Evolutionary conservation across 1,284 basidiomycete genomes (phyloP), one percentile per base, ranked within the genome.

Genomic region (Ustilago loliicola): DNA sequence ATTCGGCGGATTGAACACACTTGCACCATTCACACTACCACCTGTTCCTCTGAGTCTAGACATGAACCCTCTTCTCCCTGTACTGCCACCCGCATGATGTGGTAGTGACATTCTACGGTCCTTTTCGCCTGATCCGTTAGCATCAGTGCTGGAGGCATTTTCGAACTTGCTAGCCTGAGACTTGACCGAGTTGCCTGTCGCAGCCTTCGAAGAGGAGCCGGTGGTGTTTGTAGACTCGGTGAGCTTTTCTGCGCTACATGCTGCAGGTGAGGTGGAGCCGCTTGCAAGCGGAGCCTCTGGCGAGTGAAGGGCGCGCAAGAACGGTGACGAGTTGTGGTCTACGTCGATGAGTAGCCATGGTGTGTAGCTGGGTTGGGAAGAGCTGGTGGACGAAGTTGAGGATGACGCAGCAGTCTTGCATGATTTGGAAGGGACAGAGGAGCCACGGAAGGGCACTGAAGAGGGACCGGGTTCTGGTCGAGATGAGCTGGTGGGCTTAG

Each of bases 341-440:
- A 60, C 63, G 32, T 77, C 75, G 23, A 77, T 29, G 15, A 77
- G 56, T 9, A 77, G 66, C 75, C 75, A 77, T 32, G 69, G 60
- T 13, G 70, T 63, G 34, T 45, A 61, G 55, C 8, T 5, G 36
- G n/a, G 40, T 45, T 32, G 32, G 1, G 67, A 23, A 13, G 42
- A 34, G 10, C 15, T 25, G 23, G 29, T 9, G n/a, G 57, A 34
- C n/a, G 52, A 54, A 11, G 25, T 7, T 4, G 67, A 27, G 2
- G 61, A 30, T 10, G 57, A 52, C 17, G 62, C 15, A 8, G 58
- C 61, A 25, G 3, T 29, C 32, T 61, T 71, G 50, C 68, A 68
- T 19, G 58, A 45, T 27, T 52, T 66, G 42, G 36, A 11, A n/a
- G 64, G 47, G 10, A 67, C 66, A 1, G 68, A 76, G 2, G 64